Base-by-base conservation (phyloP, 2,329 filamentous ascomycete genomes). In the Botryotinia globosa region DNA sequence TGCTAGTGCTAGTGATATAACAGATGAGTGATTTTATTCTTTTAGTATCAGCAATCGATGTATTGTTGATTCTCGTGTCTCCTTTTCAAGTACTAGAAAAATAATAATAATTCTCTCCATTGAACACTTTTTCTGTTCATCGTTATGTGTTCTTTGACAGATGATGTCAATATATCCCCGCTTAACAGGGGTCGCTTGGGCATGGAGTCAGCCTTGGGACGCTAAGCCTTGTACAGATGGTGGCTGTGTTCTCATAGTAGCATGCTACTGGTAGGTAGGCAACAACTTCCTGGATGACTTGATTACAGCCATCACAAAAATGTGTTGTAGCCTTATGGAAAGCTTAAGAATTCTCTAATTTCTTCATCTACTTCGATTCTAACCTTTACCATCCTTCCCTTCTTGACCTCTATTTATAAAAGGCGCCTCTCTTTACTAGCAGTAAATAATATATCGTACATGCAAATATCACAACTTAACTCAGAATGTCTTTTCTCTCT, bases 141-240 rank as follows among this genome's bases (percentile, higher is more conserved):
- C 37, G 37, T 37, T 37, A 56, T 67, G 34, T 54, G 34, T 67
- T 56, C 48, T 67, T 25, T 9, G 25, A n/a, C n/a, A 39, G 59
- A 67, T 67, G 64, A 67, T 67, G 64, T 29, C 45, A 67, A 54
- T 37, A 4, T 29, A 42, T 18, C 34, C 34, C 45, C 34, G 64
- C 48, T 39, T 32, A 54, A 32, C 48, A 68, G 48, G 48, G 65
- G 29, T 68, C 39, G 34, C 34, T 66, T 12, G 64, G 64, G 22
- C 37, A 45, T 65, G 67, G 32, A 69, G 54, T 69, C 67, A 69
- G 54, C 56, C 51, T 45, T 69, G 34, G 37, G 29, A 42, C 67
- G 39, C 54, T 69, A 69, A 69, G 54, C 67, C 67, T 12, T 69
- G 54, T 69, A 29, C 20, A 61, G 37, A 61, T 37, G 29, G 37